phyloP scores from a whole-genome alignment of 768 basidiomycete genomes.

The Lactifluus volemus region DNA sequence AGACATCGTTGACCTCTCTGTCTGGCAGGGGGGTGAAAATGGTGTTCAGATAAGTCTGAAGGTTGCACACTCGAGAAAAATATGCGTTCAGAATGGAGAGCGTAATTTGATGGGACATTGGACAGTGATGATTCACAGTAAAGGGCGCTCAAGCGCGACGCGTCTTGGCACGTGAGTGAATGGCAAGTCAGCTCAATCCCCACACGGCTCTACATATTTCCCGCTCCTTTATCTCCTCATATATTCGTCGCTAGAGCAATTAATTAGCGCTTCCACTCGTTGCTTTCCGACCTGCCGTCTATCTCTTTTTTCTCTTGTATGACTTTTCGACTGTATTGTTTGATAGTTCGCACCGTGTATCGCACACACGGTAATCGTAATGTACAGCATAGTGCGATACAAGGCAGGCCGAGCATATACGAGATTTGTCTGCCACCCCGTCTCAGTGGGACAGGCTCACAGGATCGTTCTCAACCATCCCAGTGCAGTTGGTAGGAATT shows the following conservation, averaged over 20 bases:
- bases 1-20: neutral
- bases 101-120: conserved; percentile 15
- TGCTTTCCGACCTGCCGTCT: too few species aligned
- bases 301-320: too few species aligned
- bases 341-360: neutral
- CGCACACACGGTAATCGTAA: neutral
- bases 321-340: neutral
- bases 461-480: too few species aligned
- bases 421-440: neutral
- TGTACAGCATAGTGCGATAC: too few species aligned
- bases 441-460: neutral
- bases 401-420: neutral
- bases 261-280: too few species aligned
- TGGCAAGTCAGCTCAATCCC: too few species aligned
- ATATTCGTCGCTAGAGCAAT: too few species aligned
- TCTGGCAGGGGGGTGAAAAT: neutral
- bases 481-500: too few species aligned
- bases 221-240: too few species aligned
- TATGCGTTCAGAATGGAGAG: conserved; percentile 15
- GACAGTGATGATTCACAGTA: too few species aligned
- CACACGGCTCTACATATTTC: too few species aligned
- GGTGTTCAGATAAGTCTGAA: conserved; percentile 4
- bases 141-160: neutral
- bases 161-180: conserved; percentile 1
- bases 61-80: conserved; percentile 3